Evolutionary conservation across 2,329 filamentous ascomycete genomes (phyloP), one percentile per base, ranked within the genome.

Genomic region (Xylariaceae sp.): DNA sequence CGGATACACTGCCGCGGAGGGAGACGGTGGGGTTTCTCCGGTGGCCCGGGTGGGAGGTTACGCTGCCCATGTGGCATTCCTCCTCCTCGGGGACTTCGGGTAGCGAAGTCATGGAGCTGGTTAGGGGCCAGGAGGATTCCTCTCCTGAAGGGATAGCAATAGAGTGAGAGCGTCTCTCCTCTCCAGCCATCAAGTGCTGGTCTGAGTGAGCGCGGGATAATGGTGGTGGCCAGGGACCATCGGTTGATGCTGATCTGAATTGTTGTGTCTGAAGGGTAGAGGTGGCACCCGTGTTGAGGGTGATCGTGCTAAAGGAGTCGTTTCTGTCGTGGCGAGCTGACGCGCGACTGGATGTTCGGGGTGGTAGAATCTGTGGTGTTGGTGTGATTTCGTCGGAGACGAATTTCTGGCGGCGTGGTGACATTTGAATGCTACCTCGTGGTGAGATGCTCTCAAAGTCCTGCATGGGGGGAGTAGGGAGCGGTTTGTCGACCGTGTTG

Each of bases 11-110:
- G 17, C 76, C 80, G 53, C 82, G 75, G 9, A 85, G 75, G 0
- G 81, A 30, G 23, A 30, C 83, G 2, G 80, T 80, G 47, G 71
- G 72, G 59, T 74, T 82, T 69, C 80, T 82, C 13, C 74, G 67
- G 17, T 79, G 62, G 69, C 78, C 83, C 48, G 73, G 70, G 23
- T 74, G 76, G 30, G 77, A 78, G 55, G 70, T 74, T 58, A 71
- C 75, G 30, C 66, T 66, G 37, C 69, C 68, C 54, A 69, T 71
- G 51, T 72, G 70, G 59, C 77, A 76, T 63, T 87, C 84, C 39
- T 87, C 84, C 66, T 87, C 84, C 67, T 87, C 84, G 0, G 84
- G 82, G 3, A 87, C 84, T 65, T 86, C 80, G 4, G 83, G 77
- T 15, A 88, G 73, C 17, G 78, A 73, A 10, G 69, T 73, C 56